Base-by-base conservation (phyloP, 768 basidiomycete genomes). In the Ephemerocybe angulata region DNA sequence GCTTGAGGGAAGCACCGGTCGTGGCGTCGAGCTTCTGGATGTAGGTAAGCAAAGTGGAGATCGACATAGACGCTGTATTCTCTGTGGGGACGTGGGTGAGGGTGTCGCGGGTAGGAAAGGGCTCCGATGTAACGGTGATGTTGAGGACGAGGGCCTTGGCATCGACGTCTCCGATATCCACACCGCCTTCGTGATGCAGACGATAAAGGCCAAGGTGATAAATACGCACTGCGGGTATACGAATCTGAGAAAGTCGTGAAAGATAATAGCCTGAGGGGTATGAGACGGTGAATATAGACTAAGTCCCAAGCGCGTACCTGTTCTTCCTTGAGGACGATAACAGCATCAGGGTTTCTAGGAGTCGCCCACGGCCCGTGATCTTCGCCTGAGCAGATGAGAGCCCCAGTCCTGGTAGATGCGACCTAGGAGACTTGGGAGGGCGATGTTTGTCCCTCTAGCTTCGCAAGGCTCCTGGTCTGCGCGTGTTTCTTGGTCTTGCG, bases 161-260 rank as follows among this genome's bases (percentile, higher is more conserved):
- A 63, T 99, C 94, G 67, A 98, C 97, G 72, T 99, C 95, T 59
- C 97, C 97, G 60, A 98, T 87, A 63, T 99, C 97, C 49, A 99
- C 93, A 79, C 97, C 97, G 60, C 97, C 97, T 68, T 98, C 94
- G 71, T 97, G 94, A n/a, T n/a, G n/a, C n/a, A n/a, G n/a, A n/a
- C n/a, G 25, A 13, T 7, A 21, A 53, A 38, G 28, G 27, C 33
- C 17, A 8, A 35, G 33, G 8, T 21, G 29, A 22, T 10, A 19
- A 27, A 43, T 52, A 71, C 87, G 63, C 70, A 93, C 93, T 95
- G 90, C 19, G 94, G 94, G 68, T 97, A 96, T 50, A 94, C 84
- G 67, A 87, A 95, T 73, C 89, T 91, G 55, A 97, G 80, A 66
- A 96, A 93, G 69, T 96, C 94, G 55, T 96, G 93, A 67, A 97